phyloP scores from a whole-genome alignment of 2,329 filamentous ascomycete genomes.

The Stenocarpella maydis region DNA sequence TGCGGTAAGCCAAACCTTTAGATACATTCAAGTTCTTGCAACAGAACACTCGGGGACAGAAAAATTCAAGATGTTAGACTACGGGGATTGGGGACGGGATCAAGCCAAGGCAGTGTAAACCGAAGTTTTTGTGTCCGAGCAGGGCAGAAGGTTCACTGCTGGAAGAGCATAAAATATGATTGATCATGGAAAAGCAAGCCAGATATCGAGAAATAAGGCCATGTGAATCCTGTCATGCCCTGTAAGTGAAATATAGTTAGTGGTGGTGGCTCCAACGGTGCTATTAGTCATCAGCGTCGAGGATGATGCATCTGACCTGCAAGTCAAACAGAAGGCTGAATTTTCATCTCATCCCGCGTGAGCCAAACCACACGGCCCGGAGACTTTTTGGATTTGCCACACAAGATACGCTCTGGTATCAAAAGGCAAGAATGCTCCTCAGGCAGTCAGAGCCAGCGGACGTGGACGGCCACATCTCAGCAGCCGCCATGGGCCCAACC shows the following conservation, averaged over 20 bases:
- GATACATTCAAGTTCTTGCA: no score
- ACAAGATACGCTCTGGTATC: rapidly evolving
- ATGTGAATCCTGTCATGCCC: no score
- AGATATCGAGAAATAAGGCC: background rate
- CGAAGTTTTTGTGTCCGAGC: background rate
- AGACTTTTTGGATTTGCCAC: background rate
- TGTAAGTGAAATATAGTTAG: background rate
- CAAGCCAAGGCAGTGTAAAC: background rate
- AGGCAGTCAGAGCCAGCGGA: conserved; percentile 34
- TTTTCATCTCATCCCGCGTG: background rate
- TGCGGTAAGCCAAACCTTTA: no score
- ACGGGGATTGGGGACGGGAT: conserved; percentile 42
- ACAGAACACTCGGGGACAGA: no score
- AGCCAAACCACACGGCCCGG: background rate
- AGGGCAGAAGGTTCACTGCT: background rate
- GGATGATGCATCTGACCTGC: background rate
- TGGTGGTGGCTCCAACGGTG: background rate
- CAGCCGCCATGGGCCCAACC: conserved; percentile 11
- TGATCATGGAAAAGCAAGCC: rapidly evolving
- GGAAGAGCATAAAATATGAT: no score
- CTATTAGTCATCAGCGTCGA: background rate
- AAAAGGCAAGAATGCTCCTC: conserved; percentile 31
- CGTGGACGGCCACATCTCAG: conserved; percentile 30
- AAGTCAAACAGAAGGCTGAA: background rate
- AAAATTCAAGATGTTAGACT: no score